Evolutionary conservation across 805 yeast species (phyloP).

Genomic region (Saturnispora besseyi): DNA sequence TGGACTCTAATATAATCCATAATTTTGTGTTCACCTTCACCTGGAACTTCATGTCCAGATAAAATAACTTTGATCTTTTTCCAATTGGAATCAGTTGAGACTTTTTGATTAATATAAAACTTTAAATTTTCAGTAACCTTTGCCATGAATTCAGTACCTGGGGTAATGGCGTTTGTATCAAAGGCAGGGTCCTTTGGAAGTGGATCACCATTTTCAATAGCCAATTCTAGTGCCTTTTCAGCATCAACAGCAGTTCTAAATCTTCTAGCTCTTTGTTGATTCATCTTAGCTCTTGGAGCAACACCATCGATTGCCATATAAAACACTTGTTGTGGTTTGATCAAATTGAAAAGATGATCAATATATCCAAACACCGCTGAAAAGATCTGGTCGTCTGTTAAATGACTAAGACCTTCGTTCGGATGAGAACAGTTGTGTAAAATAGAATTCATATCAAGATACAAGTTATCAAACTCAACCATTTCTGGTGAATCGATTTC

Average conservation of each 20-base stretch:
- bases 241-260: slow-evolving; percentile 92
- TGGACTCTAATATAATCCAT: slow-evolving; percentile 82
- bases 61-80: slow-evolving; percentile 64
- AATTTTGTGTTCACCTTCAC: slow-evolving; percentile 97
- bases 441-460: slow-evolving; percentile 96
- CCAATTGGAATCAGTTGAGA: slow-evolving; percentile 83
- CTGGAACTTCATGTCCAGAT: slow-evolving; percentile 95
- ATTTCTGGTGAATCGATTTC: slow-evolving; percentile 70
- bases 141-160: slow-evolving; percentile 96
- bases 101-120: slow-evolving; percentile 81
- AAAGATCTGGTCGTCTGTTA: slow-evolving; percentile 87
- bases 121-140: slow-evolving; percentile 72
- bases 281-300: slow-evolving; percentile 98
- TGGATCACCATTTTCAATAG: slow-evolving; percentile 60
- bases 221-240: slow-evolving; percentile 66
- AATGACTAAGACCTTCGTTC: slow-evolving; percentile 49
- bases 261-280: slow-evolving; percentile 94
- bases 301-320: slow-evolving; percentile 99
- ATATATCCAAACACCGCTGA: slow-evolving; percentile 89
- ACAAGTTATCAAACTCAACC: slow-evolving; percentile 91
- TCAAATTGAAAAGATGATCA: slow-evolving; percentile 83
- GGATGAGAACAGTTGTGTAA: slow-evolving; percentile 90
- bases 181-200: slow-evolving; percentile 79
- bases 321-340: slow-evolving; percentile 76
- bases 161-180: slow-evolving; percentile 89